Conservation (phyloP, 257 asterid species). For the Sherardia arvensis region DNA sequence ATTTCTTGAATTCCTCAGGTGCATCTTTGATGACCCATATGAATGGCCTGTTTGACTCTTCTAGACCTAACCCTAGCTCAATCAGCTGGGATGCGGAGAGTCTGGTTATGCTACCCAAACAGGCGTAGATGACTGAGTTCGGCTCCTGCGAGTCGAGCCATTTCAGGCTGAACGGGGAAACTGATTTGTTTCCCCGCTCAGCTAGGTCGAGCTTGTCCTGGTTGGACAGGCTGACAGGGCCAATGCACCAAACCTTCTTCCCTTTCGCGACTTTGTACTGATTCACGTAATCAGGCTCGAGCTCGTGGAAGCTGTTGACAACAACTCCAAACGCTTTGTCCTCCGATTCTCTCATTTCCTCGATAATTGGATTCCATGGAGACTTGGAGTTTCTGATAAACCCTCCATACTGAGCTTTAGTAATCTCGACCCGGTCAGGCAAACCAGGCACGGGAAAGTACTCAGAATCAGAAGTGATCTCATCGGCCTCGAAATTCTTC, state of each 20-base stretch:
- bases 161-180: slow-evolving; percentile 17
- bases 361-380: slow-evolving; percentile 11
- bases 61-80: slow-evolving; percentile 43
- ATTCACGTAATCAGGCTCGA: slow-evolving; percentile 32
- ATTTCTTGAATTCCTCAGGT: slow-evolving; percentile 22
- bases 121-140: slow-evolving; percentile 32
- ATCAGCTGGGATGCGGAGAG: slow-evolving; percentile 25
- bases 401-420: slow-evolving; percentile 37
- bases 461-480: slow-evolving; percentile 24
- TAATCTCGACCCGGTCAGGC: slow-evolving; percentile 38
- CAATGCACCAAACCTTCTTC: slow-evolving; percentile 32
- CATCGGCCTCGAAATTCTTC: slow-evolving; percentile 9
- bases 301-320: slow-evolving; percentile 31
- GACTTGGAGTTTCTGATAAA: not conserved
- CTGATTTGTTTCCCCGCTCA: slow-evolving; percentile 30
- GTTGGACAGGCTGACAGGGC: slow-evolving; percentile 42
- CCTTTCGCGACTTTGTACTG: slow-evolving; percentile 15
- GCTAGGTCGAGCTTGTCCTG: slow-evolving; percentile 23
- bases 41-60: slow-evolving; percentile 28
- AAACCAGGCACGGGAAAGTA: slow-evolving; percentile 36
- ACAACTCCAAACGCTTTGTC: slow-evolving; percentile 34
- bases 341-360: slow-evolving; percentile 18
- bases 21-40: slow-evolving; percentile 34
- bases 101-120: slow-evolving; percentile 46
- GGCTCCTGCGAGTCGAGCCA: slow-evolving; percentile 27